Percentiles rank a stretch among this genome's conserved stretches.
phyloP scores from a whole-genome alignment of 257 asterid species.

The Mitragyna speciosa region DNA sequence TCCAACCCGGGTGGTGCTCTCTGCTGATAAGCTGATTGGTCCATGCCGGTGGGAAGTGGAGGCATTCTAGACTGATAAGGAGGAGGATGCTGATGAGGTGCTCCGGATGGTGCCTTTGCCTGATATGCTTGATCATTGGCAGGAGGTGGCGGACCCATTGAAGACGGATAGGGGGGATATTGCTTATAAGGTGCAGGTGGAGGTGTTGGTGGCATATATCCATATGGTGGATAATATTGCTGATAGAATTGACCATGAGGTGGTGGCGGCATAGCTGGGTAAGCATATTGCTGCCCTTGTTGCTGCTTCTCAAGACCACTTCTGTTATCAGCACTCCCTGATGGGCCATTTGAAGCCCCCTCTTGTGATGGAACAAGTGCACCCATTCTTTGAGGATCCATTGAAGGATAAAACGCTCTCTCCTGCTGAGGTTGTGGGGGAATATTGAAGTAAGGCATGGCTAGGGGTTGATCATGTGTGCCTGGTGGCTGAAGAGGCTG shows the following conservation, averaged over 20 bases:
- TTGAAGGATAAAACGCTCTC: constrained; percentile 81
- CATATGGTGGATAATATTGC: constrained; percentile 59
- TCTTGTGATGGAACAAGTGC: constrained; percentile 74
- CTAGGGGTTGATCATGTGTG: constrained; percentile 49
- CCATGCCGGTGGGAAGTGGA: constrained; percentile 8
- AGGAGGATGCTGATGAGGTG: constrained; percentile 15
- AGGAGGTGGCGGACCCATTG: constrained; percentile 55
- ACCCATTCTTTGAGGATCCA: constrained; percentile 99
- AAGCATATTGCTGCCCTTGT: constrained; percentile 48
- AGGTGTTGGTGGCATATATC: constrained; percentile 70
- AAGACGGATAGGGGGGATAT: constrained; percentile 47
- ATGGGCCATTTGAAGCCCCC: constrained; percentile 56
- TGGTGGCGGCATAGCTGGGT: constrained; percentile 60
- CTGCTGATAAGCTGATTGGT: constrained; percentile 18
- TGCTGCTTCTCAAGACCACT: constrained; percentile 43
- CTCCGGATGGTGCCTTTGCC: constrained; percentile 38
- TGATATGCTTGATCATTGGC: constrained; percentile 42
- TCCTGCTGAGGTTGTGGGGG: constrained; percentile 82
- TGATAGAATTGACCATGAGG: constrained; percentile 78
- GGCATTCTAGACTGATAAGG: constrained; percentile 15
- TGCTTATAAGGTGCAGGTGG: constrained; percentile 64
- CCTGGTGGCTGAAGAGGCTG: constrained; percentile 68
- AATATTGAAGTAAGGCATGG: constrained; percentile 79
- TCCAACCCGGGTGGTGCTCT: constrained; percentile 14
- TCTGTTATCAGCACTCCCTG: constrained; percentile 55